These are phyloP conservation scores for Polyporus arcularius DNA, from an alignment of 768 basidiomycete genomes.

Conservation along the genomic window DNA sequence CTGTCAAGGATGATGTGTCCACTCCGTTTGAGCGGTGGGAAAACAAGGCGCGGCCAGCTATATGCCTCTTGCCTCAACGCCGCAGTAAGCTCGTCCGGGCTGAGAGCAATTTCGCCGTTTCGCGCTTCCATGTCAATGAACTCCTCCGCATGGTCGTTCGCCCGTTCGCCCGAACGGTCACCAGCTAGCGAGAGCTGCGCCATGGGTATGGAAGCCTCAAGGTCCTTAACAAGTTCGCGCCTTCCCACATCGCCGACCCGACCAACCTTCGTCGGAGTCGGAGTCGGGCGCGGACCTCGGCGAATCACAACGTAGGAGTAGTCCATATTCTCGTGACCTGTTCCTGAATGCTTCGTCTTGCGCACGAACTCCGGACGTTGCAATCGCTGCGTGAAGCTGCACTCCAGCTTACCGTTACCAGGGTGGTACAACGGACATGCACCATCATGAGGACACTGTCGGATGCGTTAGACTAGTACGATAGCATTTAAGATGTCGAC, in stretches of 20 bases:
- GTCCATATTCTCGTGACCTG: conserved; percentile 83
- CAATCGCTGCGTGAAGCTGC: conserved; percentile 85
- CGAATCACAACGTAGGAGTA: conserved; percentile 92
- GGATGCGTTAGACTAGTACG: conserved; percentile 8
- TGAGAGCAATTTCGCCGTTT: conserved; percentile 7
- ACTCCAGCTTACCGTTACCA: conserved; percentile 56
- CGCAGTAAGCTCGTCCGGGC: conserved; percentile 45
- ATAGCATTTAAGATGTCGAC: conserved; percentile 31
- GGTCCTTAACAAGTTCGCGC: conserved; percentile 42
- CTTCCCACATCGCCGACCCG: conserved; percentile 56
- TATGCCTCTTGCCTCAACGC: conserved; percentile 75
- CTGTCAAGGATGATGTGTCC: conserved; percentile 92
- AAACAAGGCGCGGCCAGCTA: conserved; percentile 87
- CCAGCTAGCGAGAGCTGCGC: conserved; percentile 27
- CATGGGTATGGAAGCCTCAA: conserved; percentile 12
- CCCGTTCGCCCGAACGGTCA: conserved; percentile 18
- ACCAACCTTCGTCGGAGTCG: conserved; percentile 40
- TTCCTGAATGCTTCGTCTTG: conserved; percentile 80
- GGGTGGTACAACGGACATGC: conserved; percentile 74
- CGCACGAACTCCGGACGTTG: conserved; percentile 87
- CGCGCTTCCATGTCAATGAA: neutral
- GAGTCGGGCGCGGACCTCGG: conserved; percentile 67
- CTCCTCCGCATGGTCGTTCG: neutral
- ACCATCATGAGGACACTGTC: conserved; percentile 88
- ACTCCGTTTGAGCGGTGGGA: conserved; percentile 88